Conservation (phyloP, 1,284 basidiomycete genomes). For the Leccinum fallax region DNA sequence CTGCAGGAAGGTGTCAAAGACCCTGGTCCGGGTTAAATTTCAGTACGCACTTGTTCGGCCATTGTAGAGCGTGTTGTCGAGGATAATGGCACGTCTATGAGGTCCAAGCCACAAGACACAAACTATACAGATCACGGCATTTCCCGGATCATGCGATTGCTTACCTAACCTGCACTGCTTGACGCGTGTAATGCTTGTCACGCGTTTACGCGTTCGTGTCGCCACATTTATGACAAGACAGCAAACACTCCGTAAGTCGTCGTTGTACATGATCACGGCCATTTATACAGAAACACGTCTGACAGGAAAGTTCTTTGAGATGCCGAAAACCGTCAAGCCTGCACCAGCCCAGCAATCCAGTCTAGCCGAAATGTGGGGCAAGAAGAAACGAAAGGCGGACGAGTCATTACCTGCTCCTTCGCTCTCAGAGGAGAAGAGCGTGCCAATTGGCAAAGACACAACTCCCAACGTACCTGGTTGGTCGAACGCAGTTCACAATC, state of each 20-base stretch:
- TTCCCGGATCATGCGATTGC: slow-evolving; percentile 34
- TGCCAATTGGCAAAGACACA: slow-evolving; percentile 12
- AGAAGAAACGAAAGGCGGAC: slow-evolving; percentile 34
- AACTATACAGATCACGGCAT: slow-evolving; percentile 56
- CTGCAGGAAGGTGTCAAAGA: slow-evolving; percentile 40
- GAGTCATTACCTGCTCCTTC: slow-evolving; percentile 20
- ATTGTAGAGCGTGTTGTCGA: slow-evolving; percentile 23
- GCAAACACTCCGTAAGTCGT: slow-evolving; percentile 64
- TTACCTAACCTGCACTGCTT: neutral
- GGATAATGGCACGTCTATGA: slow-evolving; percentile 6
- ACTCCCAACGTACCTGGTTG: slow-evolving; percentile 14
- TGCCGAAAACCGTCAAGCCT: slow-evolving; percentile 63
- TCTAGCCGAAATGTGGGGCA: slow-evolving; percentile 72
- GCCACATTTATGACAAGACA: slow-evolving; percentile 60
- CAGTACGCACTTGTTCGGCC: slow-evolving; percentile 35
- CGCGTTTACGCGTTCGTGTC: slow-evolving; percentile 18
- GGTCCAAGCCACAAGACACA: slow-evolving; percentile 42
- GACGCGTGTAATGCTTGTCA: slow-evolving; percentile 21
- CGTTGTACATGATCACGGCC: neutral
- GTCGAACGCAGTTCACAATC: slow-evolving; percentile 9
- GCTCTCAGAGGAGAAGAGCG: slow-evolving; percentile 36
- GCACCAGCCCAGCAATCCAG: slow-evolving; percentile 70
- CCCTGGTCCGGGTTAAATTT: neutral
- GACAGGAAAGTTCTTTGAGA: slow-evolving; percentile 70
- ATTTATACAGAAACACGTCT: slow-evolving; percentile 1